These are phyloP conservation scores for Porodaedalea pini DNA, from an alignment of 1,284 basidiomycete genomes.

Conservation along the genomic window DNA sequence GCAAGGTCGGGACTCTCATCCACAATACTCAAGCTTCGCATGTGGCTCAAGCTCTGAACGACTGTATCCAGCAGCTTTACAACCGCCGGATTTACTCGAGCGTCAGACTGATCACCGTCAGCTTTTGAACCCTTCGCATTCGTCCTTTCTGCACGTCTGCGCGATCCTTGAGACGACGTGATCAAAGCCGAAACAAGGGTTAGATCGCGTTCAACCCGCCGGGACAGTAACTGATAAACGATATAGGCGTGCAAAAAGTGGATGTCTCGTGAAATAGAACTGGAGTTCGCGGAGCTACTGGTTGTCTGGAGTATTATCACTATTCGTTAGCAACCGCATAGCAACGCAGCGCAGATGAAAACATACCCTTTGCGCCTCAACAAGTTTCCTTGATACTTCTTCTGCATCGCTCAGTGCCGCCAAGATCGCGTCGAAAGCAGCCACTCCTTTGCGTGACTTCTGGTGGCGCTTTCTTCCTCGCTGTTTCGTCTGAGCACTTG, in stretches of 20 bases:
- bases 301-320: slow-evolving; percentile 25
- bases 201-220: slow-evolving; percentile 84
- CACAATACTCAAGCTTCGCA: slow-evolving; percentile 78
- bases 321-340: too few relatives aligned
- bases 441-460: slow-evolving; percentile 66
- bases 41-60: slow-evolving; percentile 78
- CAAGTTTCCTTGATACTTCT: slow-evolving; percentile 71
- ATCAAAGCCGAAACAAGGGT: slow-evolving; percentile 72
- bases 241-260: slow-evolving; percentile 84
- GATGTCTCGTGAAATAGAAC: slow-evolving; percentile 60
- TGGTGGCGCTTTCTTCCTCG: slow-evolving; percentile 43
- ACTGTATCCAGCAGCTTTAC: slow-evolving; percentile 87
- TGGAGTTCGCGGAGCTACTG: slow-evolving; percentile 30
- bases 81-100: slow-evolving; percentile 73
- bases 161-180: slow-evolving; percentile 36
- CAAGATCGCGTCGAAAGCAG: slow-evolving; percentile 81
- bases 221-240: slow-evolving; percentile 79
- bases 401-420: slow-evolving; percentile 85
- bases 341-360: slow-evolving; percentile 11
- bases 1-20: slow-evolving; percentile 84
- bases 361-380: slow-evolving; percentile 74
- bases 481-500: slow-evolving; percentile 27
- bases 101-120: slow-evolving; percentile 40
- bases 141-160: slow-evolving; percentile 26
- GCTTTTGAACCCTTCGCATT: slow-evolving; percentile 34